Conservation (phyloP, 169 alveolate species). For the Perkinsus olseni region DNA sequence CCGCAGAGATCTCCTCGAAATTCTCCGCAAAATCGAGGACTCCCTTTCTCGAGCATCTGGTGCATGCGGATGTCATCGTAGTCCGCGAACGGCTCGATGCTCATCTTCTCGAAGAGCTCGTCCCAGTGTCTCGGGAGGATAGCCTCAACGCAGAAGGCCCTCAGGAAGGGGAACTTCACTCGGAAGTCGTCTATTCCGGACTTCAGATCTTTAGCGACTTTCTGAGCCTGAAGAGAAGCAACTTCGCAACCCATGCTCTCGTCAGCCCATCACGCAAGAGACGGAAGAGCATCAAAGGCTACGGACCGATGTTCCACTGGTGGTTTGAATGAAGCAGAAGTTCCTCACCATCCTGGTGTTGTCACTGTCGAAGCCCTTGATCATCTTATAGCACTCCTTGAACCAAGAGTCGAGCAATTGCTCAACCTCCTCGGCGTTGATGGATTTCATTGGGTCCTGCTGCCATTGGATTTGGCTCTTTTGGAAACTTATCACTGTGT, state of each 20-base stretch:
- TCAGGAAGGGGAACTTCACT: constrained; percentile 29
- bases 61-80: constrained; percentile 16
- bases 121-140: constrained; percentile 39
- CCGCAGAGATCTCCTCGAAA: constrained; percentile 41
- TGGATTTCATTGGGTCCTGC: constrained; percentile 19
- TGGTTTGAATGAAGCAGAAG: too few species aligned
- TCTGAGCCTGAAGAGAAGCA: constrained; percentile 23
- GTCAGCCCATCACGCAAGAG: too few species aligned
- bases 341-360: neutral
- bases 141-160: constrained; percentile 36
- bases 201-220: constrained; percentile 27
- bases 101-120: constrained; percentile 27
- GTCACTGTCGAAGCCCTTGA: neutral
- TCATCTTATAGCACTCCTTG: constrained; percentile 13
- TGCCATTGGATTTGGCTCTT: constrained; percentile 20
- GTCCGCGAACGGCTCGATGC: constrained; percentile 11
- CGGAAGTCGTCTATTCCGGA: constrained; percentile 31
- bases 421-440: constrained; percentile 28
- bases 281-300: too few species aligned
- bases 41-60: constrained; percentile 9
- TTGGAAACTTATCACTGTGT: constrained; percentile 34
- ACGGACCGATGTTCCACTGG: too few species aligned
- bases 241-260: neutral
- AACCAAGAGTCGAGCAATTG: constrained; percentile 25
- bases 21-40: constrained; percentile 30